phyloP scores from a whole-genome alignment of 2,329 filamentous ascomycete species.

The Teratosphaeriaceae sp. region DNA sequence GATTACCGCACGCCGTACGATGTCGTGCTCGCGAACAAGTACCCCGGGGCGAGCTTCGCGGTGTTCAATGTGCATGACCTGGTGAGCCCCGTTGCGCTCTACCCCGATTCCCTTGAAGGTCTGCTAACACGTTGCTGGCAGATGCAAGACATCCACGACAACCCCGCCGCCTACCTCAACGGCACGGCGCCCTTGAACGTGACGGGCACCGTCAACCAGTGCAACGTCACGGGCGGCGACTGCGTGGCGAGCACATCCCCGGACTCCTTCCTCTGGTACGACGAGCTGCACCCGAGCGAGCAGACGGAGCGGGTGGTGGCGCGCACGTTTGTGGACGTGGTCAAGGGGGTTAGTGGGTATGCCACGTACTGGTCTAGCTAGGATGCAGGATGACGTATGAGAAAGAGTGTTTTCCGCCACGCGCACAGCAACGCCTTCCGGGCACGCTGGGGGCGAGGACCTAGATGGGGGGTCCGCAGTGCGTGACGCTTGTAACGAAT shows the following conservation, averaged over 20 bases:
- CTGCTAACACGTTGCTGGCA: slow-evolving; percentile 17
- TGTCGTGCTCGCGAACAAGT: slow-evolving; percentile 35
- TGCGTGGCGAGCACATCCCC: slow-evolving; percentile 39
- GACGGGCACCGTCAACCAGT: slow-evolving; percentile 52
- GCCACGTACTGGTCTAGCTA: slow-evolving; percentile 37
- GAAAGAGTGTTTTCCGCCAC: too few species aligned
- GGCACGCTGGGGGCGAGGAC: too few species aligned
- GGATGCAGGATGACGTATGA: too few species aligned
- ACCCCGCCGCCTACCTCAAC: slow-evolving; percentile 56
- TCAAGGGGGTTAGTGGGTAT: slow-evolving; percentile 44
- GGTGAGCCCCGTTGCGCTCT: slow-evolving; percentile 28
- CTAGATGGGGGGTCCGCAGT: too few species aligned
- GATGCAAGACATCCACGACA: slow-evolving; percentile 57
- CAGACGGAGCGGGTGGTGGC: slow-evolving; percentile 54
- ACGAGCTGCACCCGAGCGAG: slow-evolving; percentile 65
- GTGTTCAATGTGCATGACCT: slow-evolving; percentile 62
- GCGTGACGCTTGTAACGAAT: too few species aligned
- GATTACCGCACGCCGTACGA: slow-evolving; percentile 46
- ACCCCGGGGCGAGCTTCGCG: slow-evolving; percentile 53
- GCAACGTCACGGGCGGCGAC: slow-evolving; percentile 35
- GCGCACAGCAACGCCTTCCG: too few species aligned
- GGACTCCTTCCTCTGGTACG: slow-evolving; percentile 65
- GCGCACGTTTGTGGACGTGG: slow-evolving; percentile 48
- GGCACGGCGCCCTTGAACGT: slow-evolving; percentile 57
- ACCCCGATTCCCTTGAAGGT: neutral